Evolutionary conservation across 2,329 filamentous ascomycete species (phyloP).

Genomic region (Penicillium italicum): DNA sequence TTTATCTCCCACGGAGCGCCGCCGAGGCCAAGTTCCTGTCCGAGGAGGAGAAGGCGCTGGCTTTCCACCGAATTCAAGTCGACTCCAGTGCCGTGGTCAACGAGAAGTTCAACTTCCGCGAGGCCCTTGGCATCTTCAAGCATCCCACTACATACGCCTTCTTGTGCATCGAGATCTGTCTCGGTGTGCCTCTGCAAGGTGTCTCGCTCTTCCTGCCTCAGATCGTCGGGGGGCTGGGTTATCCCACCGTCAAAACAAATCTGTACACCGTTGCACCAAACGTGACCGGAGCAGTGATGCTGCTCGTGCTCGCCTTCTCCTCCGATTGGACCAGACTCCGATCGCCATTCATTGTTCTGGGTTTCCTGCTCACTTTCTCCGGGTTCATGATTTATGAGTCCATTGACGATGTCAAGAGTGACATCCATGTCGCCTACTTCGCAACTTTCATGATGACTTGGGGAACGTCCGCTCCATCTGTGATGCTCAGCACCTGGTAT

Average conservation of each 20-base stretch:
- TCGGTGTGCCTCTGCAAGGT: constrained; percentile 57
- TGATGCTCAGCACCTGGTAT: constrained; percentile 66
- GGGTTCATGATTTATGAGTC: constrained; percentile 77
- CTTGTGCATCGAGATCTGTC: constrained; percentile 56
- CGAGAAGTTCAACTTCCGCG: constrained; percentile 52
- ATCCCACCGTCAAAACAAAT: constrained; percentile 64
- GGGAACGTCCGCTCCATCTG: constrained; percentile 71
- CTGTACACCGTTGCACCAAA: constrained; percentile 80
- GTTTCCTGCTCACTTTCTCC: constrained; percentile 69
- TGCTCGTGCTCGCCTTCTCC: constrained; percentile 67
- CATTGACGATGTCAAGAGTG: constrained; percentile 58
- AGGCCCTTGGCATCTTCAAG: constrained; percentile 53
- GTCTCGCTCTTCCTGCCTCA: constrained; percentile 58
- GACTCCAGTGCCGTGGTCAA: constrained; percentile 66
- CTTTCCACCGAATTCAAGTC: constrained; percentile 69
- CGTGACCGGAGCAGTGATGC: constrained; percentile 66
- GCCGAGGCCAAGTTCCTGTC: constrained; percentile 63
- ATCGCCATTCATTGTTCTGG: constrained; percentile 70
- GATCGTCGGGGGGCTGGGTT: constrained; percentile 54
- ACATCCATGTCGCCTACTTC: constrained; percentile 68
- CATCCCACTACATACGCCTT: constrained; percentile 54
- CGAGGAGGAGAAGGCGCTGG: constrained; percentile 63
- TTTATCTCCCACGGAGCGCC: constrained; percentile 64
- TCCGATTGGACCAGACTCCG: constrained; percentile 65
- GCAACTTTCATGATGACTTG: constrained; percentile 80